Base-by-base conservation (phyloP, 2,329 filamentous ascomycete genomes). In the Aspergillus transmontanensis region DNA sequence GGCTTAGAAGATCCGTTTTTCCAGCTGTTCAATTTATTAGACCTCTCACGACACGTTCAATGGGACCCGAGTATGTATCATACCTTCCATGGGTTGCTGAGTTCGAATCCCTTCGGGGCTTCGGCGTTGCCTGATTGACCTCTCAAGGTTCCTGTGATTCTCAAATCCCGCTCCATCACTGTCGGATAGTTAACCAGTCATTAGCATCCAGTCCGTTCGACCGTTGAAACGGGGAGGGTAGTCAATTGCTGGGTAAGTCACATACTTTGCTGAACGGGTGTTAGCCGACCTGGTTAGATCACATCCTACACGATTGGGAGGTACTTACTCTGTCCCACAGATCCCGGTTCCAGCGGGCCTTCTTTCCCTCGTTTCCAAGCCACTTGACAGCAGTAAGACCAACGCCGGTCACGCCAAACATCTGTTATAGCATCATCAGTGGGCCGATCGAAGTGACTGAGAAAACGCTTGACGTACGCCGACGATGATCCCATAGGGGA, bases 11-110 rank as follows among this genome's bases (percentile, higher is more conserved):
- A 78, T 77, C 68, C 77, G 75, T 66, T 76, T 78, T 65, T 80
- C 79, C 66, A 80, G 64, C 78, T 80, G 64, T 41, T 53, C 51
- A n/a, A 16, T 11, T 19, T 10, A 55, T 76, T 61, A 79, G 69
- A 46, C 61, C 16, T 11, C 16, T 30, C 41, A 14, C 36, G 6
- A 46, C 28, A 46, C 34, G 62, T 6, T 1, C 9, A 9, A 14
- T 5, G 12, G 10, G 26, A 21, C 36, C 32, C 11, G 2, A 10
- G 4, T 34, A 10, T 59, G 12, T 19, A 65, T 63, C 71, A 57
- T 83, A 89, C 87, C 83, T 85, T 87, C 87, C 87, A 90, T 66
- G 85, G 85, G 78, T 88, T 89, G 84, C 85, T 89, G 72, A 89
- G 75, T 77, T 89, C 87, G 78, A 89, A 90, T 64, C 87, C 87